phyloP scores from a whole-genome alignment of 257 asterid species.

The Solanum appendiculatum region DNA sequence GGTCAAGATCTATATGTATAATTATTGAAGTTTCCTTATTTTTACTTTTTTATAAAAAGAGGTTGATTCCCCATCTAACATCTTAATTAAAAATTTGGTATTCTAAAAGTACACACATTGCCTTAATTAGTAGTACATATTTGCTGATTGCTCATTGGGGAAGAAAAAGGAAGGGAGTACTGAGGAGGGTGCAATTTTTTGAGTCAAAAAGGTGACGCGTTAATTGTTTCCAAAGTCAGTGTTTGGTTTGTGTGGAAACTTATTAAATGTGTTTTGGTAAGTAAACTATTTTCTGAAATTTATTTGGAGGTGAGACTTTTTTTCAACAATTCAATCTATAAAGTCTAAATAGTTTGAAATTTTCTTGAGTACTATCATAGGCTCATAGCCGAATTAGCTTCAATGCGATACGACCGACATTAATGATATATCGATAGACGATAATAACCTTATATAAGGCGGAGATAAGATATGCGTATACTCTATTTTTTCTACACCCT shows the following conservation, averaged over 20 bases:
- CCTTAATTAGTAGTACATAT: not conserved
- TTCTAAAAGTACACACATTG: not conserved
- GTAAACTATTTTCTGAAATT: not conserved
- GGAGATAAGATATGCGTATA: too few relatives aligned
- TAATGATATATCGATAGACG: too few relatives aligned
- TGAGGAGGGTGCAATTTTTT: not conserved
- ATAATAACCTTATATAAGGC: too few relatives aligned
- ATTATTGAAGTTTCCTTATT: not conserved
- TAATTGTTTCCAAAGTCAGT: not conserved
- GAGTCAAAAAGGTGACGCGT: not conserved
- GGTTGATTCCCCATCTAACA: not conserved
- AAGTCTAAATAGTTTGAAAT: not conserved
- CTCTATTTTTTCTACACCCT: too few relatives aligned
- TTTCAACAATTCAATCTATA: not conserved
- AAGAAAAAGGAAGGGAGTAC: too few relatives aligned
- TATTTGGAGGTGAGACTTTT: not conserved
- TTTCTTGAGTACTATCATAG: not conserved
- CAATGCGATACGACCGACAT: not conserved
- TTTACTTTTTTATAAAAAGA: not conserved
- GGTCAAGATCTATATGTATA: not conserved
- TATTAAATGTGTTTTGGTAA: not conserved
- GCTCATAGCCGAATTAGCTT: not conserved
- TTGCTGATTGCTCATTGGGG: not conserved
- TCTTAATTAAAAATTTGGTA: not conserved
- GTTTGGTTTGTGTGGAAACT: not conserved